Evolutionary conservation across 2,329 filamentous ascomycete species (phyloP), one percentile per base, ranked within the genome.

Genomic region (Cladorrhinum sp.): DNA sequence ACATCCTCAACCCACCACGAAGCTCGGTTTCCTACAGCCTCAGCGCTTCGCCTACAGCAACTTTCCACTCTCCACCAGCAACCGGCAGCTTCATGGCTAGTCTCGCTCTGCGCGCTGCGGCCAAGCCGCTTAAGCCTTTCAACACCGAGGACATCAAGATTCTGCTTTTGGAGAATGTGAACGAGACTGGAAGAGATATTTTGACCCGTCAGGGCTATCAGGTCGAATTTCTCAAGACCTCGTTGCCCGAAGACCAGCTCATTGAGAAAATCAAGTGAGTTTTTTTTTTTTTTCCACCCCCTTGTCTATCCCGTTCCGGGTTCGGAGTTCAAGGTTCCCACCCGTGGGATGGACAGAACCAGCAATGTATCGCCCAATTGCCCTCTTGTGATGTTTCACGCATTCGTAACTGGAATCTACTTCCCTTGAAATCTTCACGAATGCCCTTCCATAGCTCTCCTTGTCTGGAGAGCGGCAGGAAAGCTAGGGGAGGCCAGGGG

Each of bases 121-220:
- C 79, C 9, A 97, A 96, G 78, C 89, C 89, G 67, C 79, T 99
- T 68, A 97, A 97, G 79, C 95, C 95, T 16, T 99, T 99, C 78
- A 89, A 93, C 73, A 95, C 92, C 22, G 87, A 93, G 72, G 93
- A 98, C 73, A 92, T 99, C 78, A 98, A 97, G 79, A 96, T 99
- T 59, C 79, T 99, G 60, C 83, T 99, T 18, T 81, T 99, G 29
- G 95, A 99, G 75, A 99, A 98, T 77, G 91, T 99, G 72, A 99
- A 99, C 75, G 81, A 91, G 76, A 91, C 92, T 23, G 95, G 95
- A 13, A 85, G 87, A 69, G 87, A 96, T 51, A 93, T 97, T 60
- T 81, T 99, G 60, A 85, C 78, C 60, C 81, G 79, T 59, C 93
- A 99, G 77, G 95, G 95, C 61, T 99, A 99, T 75, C 95, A 99